Base-by-base conservation (phyloP, 2,329 filamentous ascomycete genomes). In the Verticillium dahliae region DNA sequence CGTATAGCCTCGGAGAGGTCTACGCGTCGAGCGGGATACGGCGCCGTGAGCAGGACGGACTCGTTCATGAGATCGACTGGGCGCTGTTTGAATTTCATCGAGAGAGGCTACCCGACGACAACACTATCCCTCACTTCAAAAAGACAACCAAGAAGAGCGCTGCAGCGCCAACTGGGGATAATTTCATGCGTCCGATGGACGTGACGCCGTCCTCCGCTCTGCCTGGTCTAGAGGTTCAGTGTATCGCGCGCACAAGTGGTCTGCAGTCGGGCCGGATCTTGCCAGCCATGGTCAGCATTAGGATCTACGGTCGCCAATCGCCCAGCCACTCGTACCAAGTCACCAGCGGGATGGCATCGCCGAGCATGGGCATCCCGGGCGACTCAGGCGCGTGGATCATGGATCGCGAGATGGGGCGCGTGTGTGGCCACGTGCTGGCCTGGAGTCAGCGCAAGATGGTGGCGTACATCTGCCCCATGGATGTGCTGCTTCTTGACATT, bases 381-480 rank as follows among this genome's bases (percentile, higher is more conserved):
- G 94, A 98, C 72, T 94, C 90, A 6, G 94, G 94, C 4, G 94
- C 94, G 0, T 98, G 94, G 94, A 86, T 98, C 4, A 87, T 97
- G 15, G 90, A 94, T 67, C 89, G 90, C 62, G 82, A 83, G 6
- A 81, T 87, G n/a, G 92, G 92, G 1, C 85, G 87, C 41, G 86
- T 97, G 3, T 95, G 91, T 67, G 94, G 94, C 0, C 94, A 97
- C 69, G 91, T 98, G 0, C 81, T 98, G 13, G 94, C 94, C 0
- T 96, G 90, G 87, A 94, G 90, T 67, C 85, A 87, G 65, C 86
- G 88, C 64, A 94, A 90, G 70, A 86, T 86, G 52, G 88, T 92
- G 5, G 92, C 92, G 0, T 98, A 97, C 73, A 95, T 98, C 64
- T 95, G 92, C 64, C 94, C 94, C 0, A 98, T 98, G 94, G 91